These are phyloP conservation scores for Phytophthora tubulina DNA, from an alignment of 352 stramenopile species.

Conservation along the genomic window DNA sequence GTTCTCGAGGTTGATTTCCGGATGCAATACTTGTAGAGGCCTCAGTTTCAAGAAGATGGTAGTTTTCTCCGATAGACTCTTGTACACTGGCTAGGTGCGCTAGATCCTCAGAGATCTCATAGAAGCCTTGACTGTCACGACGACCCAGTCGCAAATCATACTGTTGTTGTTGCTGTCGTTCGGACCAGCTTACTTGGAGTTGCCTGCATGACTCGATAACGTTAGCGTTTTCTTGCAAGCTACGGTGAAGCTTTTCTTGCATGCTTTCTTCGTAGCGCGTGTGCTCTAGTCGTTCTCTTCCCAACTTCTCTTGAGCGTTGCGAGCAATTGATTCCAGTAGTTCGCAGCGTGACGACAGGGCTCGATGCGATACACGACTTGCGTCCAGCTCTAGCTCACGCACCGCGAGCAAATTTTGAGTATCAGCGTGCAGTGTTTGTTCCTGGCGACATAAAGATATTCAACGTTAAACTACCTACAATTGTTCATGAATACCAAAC, in stretches of 20 bases:
- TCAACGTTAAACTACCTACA: constrained; percentile 2
- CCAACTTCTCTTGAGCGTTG: constrained; percentile 64
- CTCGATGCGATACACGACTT: constrained; percentile 46
- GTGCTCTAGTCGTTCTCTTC: constrained; percentile 59
- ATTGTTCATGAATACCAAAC: background rate
- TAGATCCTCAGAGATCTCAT: constrained; percentile 24
- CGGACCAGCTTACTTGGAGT: constrained; percentile 43
- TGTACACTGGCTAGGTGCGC: constrained; percentile 21
- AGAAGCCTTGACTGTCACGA: constrained; percentile 27
- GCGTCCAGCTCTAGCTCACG: constrained; percentile 52
- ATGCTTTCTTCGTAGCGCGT: constrained; percentile 57
- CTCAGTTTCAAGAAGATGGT: constrained; percentile 30
- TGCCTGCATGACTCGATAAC: constrained; percentile 52
- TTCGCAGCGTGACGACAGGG: constrained; percentile 52
- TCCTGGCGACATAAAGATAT: constrained; percentile 32
- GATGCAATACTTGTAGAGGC: constrained; percentile 22
- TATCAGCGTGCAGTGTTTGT: constrained; percentile 12
- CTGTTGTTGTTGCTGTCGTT: constrained; percentile 26
- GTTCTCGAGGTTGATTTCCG: constrained; percentile 31
- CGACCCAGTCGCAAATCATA: constrained; percentile 21
- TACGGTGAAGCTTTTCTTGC: constrained; percentile 55
- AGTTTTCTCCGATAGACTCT: constrained; percentile 21
- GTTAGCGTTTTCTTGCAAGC: constrained; percentile 58
- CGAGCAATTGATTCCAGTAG: constrained; percentile 72
- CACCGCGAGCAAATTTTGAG: constrained; percentile 41